phyloP scores from a whole-genome alignment of 768 basidiomycete species.

The Hygrophorus pudorinus region DNA sequence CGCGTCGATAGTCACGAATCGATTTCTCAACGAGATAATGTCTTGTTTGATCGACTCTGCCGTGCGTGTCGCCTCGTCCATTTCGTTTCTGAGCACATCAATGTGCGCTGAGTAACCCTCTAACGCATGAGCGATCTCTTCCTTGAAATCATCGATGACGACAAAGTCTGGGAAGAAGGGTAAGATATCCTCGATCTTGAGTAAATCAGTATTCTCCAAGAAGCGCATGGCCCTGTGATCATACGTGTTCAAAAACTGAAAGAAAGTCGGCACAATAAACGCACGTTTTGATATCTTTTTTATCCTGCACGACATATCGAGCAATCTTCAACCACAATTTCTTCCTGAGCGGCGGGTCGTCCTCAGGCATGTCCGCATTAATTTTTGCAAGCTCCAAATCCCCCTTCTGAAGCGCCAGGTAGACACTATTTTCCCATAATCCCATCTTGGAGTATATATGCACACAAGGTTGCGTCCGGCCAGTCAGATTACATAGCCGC shows the following conservation, averaged over 20 bases:
- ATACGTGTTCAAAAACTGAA: not conserved
- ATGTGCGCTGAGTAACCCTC: conserved; percentile 93
- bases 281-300: conserved; percentile 96
- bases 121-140: conserved; percentile 92
- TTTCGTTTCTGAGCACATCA: conserved; percentile 80
- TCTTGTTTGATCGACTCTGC: conserved; percentile 93
- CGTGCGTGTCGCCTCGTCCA: conserved; percentile 90
- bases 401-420: conserved; percentile 87
- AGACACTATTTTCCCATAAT: conserved; percentile 91
- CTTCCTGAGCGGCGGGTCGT: conserved; percentile 78
- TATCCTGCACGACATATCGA: conserved; percentile 95
- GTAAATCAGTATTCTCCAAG: conserved; percentile 84
- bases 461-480: conserved; percentile 81
- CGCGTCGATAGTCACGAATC: conserved; percentile 87
- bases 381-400: conserved; percentile 92
- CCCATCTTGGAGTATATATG: conserved; percentile 98
- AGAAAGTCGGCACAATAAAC: conserved; percentile 22
- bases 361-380: conserved; percentile 92
- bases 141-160: conserved; percentile 98
- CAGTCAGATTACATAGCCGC: conserved; percentile 77
- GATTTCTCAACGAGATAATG: conserved; percentile 71
- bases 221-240: conserved; percentile 84
- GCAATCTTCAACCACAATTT: conserved; percentile 98
- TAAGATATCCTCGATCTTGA: conserved; percentile 97
- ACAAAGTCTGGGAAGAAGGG: conserved; percentile 99